phyloP scores from a whole-genome alignment of 345 rosid species.

The Hypericum androsaemum region DNA sequence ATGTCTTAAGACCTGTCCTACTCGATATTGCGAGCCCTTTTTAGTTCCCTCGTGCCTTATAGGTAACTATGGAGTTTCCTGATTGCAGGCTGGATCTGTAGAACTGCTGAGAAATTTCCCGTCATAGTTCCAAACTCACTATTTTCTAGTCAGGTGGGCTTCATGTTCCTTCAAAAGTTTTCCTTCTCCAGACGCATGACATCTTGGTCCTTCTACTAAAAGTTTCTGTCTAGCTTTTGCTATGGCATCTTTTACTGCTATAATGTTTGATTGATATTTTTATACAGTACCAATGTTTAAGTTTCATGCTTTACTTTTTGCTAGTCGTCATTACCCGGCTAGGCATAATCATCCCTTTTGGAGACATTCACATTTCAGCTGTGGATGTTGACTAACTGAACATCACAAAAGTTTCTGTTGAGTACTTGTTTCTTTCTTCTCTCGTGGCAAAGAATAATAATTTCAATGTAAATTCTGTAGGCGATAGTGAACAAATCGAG shows the following conservation, averaged over 20 bases:
- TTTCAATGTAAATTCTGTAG: slow-evolving; percentile 25
- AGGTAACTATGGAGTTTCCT: neutral
- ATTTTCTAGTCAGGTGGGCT: slow-evolving; percentile 85
- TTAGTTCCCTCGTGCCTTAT: neutral
- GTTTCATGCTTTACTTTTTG: too few species aligned
- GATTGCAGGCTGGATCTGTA: slow-evolving; percentile 67
- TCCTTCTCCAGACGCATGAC: neutral
- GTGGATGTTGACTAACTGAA: too few species aligned
- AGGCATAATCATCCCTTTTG: too few species aligned
- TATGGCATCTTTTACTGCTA: neutral
- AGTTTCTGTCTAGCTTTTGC: neutral
- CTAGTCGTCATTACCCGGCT: too few species aligned
- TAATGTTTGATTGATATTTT: neutral
- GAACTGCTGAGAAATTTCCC: slow-evolving; percentile 81
- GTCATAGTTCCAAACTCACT: slow-evolving; percentile 84
- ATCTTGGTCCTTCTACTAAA: neutral
- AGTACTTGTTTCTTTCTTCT: neutral
- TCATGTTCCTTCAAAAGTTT: slow-evolving; percentile 37
- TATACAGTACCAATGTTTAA: too few species aligned
- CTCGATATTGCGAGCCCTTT: neutral
- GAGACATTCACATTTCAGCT: too few species aligned
- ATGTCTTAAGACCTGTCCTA: neutral
- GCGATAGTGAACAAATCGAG: slow-evolving; percentile 88
- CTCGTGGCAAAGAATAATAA: neutral
- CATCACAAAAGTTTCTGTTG: neutral